These are phyloP conservation scores for Ophiognomonia clavigignenti-juglandacearum DNA, from an alignment of 2,329 filamentous ascomycete genomes.

Conservation along the genomic window DNA sequence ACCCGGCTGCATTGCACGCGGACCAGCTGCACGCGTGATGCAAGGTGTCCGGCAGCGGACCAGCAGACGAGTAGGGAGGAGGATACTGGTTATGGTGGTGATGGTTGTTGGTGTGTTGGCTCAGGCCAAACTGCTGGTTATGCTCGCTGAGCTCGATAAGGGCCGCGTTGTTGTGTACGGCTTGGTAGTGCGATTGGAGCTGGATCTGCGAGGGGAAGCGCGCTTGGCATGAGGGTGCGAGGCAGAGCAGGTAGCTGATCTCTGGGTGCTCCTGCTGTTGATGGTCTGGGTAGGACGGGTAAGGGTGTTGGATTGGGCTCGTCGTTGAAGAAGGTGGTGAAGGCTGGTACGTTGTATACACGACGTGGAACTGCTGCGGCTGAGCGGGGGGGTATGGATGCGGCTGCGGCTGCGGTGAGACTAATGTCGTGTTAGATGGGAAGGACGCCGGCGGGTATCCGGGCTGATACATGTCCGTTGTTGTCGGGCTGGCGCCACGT, in stretches of 20 bases:
- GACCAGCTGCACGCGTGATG: constrained; percentile 37
- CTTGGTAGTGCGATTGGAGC: constrained; percentile 19
- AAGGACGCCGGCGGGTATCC: background rate
- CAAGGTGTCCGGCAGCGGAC: too few species aligned
- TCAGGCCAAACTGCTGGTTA: too few species aligned
- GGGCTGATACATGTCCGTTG: background rate
- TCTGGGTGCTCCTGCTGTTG: background rate
- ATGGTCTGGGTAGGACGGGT: background rate
- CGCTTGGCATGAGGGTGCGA: constrained; percentile 9
- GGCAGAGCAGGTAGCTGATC: constrained; percentile 11
- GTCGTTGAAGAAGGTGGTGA: background rate
- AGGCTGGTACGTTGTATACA: too few species aligned
- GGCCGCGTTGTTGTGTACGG: too few species aligned
- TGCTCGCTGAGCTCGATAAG: too few species aligned
- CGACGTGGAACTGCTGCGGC: too few species aligned
- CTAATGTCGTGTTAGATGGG: background rate
- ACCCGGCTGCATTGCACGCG: constrained; percentile 30
- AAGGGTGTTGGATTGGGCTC: background rate
- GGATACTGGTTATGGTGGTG: background rate
- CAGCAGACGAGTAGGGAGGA: background rate
- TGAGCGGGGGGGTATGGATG: background rate
- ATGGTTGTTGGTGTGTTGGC: background rate
- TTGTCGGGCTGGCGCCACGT: background rate
- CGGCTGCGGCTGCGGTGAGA: background rate
- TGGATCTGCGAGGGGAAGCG: constrained; percentile 4